Conservation (phyloP, 176 grass and related monocot species). For the Stipa capillata region DNA sequence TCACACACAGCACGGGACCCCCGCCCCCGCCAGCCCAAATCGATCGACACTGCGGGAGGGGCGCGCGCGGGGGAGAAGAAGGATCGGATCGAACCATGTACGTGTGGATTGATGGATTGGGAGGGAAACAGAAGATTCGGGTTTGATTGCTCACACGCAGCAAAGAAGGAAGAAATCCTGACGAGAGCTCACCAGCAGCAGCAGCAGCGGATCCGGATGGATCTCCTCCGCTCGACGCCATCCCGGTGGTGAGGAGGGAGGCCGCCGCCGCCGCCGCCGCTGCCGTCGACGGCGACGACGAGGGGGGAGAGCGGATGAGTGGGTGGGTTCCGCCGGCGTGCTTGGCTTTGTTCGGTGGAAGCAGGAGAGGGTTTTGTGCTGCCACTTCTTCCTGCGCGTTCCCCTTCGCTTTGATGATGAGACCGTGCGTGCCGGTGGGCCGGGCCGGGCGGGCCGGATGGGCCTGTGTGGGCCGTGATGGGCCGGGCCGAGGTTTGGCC, state of each 20-base stretch:
- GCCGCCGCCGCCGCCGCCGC: not conserved
- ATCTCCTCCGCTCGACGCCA: constrained; percentile 6
- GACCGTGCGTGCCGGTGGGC: not conserved
- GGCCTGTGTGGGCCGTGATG: no score
- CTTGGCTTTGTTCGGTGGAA: not conserved
- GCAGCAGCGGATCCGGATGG: not conserved
- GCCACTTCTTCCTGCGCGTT: not conserved
- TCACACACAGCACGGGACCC: not conserved
- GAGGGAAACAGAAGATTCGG: not conserved
- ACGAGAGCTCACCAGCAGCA: not conserved
- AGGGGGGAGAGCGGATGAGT: not conserved
- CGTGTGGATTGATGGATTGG: not conserved
- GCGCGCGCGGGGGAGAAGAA: not conserved
- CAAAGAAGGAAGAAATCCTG: not conserved
- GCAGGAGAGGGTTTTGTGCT: not conserved
- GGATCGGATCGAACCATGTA: not conserved
- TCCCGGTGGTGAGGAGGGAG: not conserved
- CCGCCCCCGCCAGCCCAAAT: not conserved
- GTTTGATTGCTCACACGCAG: not conserved
- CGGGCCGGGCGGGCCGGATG: not conserved
- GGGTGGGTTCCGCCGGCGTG: not conserved
- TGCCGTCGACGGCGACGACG: not conserved
- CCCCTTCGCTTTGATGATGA: not conserved
- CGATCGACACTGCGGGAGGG: no score
- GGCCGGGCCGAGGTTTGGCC: not conserved